A percentile compares a stretch with the other conserved stretches of the same genome.
Evolutionary conservation across 2,329 filamentous ascomycete species (phyloP).

Genomic region (Calonectria fujianensis): DNA sequence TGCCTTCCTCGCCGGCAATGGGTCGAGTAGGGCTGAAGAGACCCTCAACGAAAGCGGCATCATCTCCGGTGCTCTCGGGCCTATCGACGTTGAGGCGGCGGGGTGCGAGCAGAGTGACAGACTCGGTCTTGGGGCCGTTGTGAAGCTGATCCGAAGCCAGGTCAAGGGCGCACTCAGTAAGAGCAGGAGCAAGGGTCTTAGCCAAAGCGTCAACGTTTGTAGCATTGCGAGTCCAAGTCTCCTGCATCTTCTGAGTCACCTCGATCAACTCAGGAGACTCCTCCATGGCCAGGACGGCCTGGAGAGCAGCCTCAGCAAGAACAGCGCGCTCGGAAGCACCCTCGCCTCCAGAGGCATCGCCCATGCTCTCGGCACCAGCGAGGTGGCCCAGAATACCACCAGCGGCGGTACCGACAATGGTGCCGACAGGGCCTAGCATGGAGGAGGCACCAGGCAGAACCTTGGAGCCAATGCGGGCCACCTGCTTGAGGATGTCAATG

Average conservation of each 20-base stretch:
- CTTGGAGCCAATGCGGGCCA: slow-evolving; percentile 35
- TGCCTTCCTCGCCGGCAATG: slow-evolving; percentile 36
- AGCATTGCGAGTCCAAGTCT: slow-evolving; percentile 33
- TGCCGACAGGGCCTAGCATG: slow-evolving; percentile 40
- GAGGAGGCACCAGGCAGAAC: slow-evolving; percentile 29
- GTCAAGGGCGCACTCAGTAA: slow-evolving; percentile 36
- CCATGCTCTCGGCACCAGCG: slow-evolving; percentile 22
- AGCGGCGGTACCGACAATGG: slow-evolving; percentile 35
- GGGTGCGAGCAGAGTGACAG: not conserved
- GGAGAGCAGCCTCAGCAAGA: slow-evolving; percentile 48
- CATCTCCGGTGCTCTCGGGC: not conserved
- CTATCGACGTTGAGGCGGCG: slow-evolving; percentile 32
- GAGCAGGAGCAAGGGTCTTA: slow-evolving; percentile 11
- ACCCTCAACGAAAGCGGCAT: slow-evolving; percentile 41
- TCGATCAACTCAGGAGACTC: slow-evolving; percentile 27
- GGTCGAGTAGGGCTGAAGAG: slow-evolving; percentile 43
- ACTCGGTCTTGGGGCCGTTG: not conserved
- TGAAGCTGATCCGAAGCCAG: slow-evolving; percentile 10
- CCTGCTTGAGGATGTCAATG: slow-evolving; percentile 47
- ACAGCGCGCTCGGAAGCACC: slow-evolving; percentile 48
- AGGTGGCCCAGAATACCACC: slow-evolving; percentile 36
- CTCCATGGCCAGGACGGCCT: slow-evolving; percentile 44
- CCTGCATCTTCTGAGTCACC: slow-evolving; percentile 40
- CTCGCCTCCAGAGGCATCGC: not conserved
- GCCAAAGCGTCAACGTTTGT: slow-evolving; percentile 38